Conservation (phyloP, 192 early-diverging fungal genomes). For the Backusella westeae region DNA sequence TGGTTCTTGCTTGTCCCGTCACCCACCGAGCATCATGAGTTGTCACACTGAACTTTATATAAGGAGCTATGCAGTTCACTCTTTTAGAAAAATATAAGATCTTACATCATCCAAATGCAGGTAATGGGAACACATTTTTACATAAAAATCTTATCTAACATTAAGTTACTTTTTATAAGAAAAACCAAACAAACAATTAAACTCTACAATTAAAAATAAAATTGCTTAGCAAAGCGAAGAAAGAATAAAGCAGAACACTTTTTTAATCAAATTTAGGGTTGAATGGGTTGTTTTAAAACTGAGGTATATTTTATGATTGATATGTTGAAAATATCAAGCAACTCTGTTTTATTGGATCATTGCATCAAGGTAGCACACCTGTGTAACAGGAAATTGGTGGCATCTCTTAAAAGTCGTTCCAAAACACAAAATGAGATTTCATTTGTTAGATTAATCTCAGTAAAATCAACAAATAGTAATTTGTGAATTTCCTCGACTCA, state of each 20-base stretch:
- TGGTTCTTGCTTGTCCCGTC: constrained; percentile 6
- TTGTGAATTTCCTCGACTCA: constrained; percentile 1
- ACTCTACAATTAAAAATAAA: neutral
- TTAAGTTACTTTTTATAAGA: neutral
- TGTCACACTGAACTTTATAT: constrained; percentile 1
- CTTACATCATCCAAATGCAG: constrained; percentile 1
- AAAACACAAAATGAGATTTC: constrained; percentile 2
- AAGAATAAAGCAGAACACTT: neutral
- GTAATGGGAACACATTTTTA: constrained; percentile 1
- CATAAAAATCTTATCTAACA: constrained; percentile 5
- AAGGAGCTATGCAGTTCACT: neutral
- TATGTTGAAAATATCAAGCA: neutral
- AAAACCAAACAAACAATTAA: neutral
- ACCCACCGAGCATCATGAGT: constrained; percentile 9
- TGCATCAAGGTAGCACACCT: neutral
- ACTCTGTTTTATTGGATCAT: constrained; percentile 2
- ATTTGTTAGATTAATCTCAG: constrained; percentile 5
- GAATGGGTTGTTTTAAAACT: neutral
- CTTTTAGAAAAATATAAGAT: constrained; percentile 8
- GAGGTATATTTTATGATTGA: neutral
- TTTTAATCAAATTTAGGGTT: neutral
- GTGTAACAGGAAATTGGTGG: neutral
- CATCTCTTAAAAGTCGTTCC: constrained; percentile 2
- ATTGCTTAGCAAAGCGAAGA: neutral
- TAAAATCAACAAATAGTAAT: constrained; percentile 4